A percentile compares a stretch with the other conserved stretches of the same genome.
Conservation (phyloP, 192 early-diverging fungal species). For the Spinellus fusiger region DNA sequence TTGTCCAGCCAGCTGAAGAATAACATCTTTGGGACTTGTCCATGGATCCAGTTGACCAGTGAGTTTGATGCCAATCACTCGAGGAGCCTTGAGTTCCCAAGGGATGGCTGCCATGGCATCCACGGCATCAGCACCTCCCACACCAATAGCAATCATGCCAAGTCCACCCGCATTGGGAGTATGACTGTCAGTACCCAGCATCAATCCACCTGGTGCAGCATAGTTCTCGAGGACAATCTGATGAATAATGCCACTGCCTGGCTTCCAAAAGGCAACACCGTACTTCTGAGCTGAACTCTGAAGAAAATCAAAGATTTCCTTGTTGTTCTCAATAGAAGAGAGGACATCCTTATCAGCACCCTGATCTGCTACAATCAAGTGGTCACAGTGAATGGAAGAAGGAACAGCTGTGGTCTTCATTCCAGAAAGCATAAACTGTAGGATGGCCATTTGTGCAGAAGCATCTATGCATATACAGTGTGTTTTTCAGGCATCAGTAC, state of each 20-base stretch:
- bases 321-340: slow-evolving; percentile 80
- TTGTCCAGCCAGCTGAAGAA: slow-evolving; percentile 64
- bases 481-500: not conserved
- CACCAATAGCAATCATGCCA: slow-evolving; percentile 96
- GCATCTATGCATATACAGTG: slow-evolving; percentile 44
- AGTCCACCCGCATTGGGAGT: slow-evolving; percentile 76
- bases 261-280: slow-evolving; percentile 95
- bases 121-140: slow-evolving; percentile 98
- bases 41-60: slow-evolving; percentile 83
- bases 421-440: slow-evolving; percentile 98
- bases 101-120: slow-evolving; percentile 98
- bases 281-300: slow-evolving; percentile 83
- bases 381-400: slow-evolving; percentile 97
- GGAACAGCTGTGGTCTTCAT: slow-evolving; percentile 93
- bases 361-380: slow-evolving; percentile 91
- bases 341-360: slow-evolving; percentile 82
- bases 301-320: slow-evolving; percentile 94
- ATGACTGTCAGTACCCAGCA: slow-evolving; percentile 94
- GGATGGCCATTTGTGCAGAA: slow-evolving; percentile 89
- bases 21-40: slow-evolving; percentile 93
- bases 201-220: slow-evolving; percentile 93
- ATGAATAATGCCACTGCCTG: slow-evolving; percentile 97
- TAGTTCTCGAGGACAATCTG: slow-evolving; percentile 99
- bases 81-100: slow-evolving; percentile 97
- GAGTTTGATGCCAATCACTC: slow-evolving; percentile 91